A percentile compares a stretch with the other conserved stretches of the same genome.
phyloP scores from a whole-genome alignment of 1,284 basidiomycete species.

The Schizopora paradoxa region DNA sequence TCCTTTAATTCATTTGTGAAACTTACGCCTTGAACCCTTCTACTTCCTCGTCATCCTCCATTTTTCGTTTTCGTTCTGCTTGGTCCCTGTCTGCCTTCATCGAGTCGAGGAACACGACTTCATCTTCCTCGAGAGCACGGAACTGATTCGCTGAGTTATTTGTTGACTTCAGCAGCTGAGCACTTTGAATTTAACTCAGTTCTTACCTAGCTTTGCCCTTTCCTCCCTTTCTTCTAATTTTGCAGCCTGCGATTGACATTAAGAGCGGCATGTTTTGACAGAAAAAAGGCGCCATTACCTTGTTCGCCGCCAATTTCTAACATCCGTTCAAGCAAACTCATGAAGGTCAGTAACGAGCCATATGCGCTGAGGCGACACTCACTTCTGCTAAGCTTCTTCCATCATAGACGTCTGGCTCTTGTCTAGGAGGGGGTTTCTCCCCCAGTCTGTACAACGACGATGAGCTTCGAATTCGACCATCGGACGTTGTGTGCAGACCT shows the following conservation, averaged over 20 bases:
- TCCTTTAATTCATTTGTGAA: constrained; percentile 9
- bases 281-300: constrained; percentile 40
- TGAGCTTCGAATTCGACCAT: constrained; percentile 6
- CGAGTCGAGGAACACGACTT: constrained; percentile 83
- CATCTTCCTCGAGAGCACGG: constrained; percentile 85
- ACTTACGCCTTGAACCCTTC: constrained; percentile 72
- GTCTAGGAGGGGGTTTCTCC: constrained; percentile 79
- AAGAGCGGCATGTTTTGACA: constrained; percentile 20
- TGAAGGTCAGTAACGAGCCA: not conserved
- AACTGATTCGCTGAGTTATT: constrained; percentile 70
- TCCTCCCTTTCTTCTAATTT: constrained; percentile 96
- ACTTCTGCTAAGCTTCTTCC: constrained; percentile 89
- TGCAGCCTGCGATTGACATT: constrained; percentile 52
- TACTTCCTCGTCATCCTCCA: constrained; percentile 78
- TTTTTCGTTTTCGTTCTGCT: constrained; percentile 68
- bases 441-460: constrained; percentile 51
- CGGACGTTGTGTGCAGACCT: constrained; percentile 5
- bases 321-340: constrained; percentile 20
- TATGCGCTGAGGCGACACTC: constrained; percentile 28
- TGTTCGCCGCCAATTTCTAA: constrained; percentile 79
- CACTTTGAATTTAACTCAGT: constrained; percentile 4
- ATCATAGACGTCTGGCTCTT: constrained; percentile 75
- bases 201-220: constrained; percentile 76
- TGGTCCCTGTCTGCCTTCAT: constrained; percentile 70
- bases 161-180: constrained; percentile 16